Percentiles rank a stretch among this genome's conserved stretches.
Evolutionary conservation across 345 rosid genomes (phyloP).

Genomic region (Citropsis articulata): DNA sequence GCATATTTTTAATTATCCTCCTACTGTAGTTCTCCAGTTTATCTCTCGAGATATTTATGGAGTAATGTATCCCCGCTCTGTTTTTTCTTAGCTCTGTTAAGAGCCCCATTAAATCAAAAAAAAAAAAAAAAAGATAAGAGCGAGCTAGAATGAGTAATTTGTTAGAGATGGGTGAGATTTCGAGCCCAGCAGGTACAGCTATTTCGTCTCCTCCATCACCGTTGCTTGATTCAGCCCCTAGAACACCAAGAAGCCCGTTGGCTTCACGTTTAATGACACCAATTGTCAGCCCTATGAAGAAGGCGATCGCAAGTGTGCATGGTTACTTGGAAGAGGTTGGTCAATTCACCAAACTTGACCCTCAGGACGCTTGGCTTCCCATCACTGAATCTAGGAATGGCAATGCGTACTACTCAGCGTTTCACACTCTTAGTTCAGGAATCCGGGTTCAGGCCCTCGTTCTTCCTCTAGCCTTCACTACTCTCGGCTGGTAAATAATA

Average conservation of each 20-base stretch:
- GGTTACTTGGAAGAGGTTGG: slow-evolving; percentile 46
- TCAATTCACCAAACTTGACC: slow-evolving; percentile 46
- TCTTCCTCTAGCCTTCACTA: slow-evolving; percentile 55
- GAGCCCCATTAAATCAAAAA: no score
- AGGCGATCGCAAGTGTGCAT: slow-evolving; percentile 40
- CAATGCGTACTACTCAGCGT: slow-evolving; percentile 48
- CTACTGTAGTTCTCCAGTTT: no score
- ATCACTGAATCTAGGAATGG: slow-evolving; percentile 63
- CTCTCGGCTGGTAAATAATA: slow-evolving; percentile 43
- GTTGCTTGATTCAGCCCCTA: slow-evolving; percentile 19
- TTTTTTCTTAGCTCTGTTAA: no score
- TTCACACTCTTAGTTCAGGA: slow-evolving; percentile 54
- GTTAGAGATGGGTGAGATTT: not conserved
- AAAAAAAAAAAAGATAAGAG: no score
- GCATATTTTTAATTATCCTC: no score
- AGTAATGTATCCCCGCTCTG: no score
- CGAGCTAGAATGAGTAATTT: not conserved
- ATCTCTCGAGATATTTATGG: no score
- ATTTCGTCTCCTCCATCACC: slow-evolving; percentile 42
- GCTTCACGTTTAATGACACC: slow-evolving; percentile 32
- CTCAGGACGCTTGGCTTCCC: slow-evolving; percentile 65
- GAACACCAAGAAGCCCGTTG: slow-evolving; percentile 40
- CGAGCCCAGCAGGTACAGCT: not conserved
- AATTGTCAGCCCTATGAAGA: slow-evolving; percentile 52
- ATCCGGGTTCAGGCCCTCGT: slow-evolving; percentile 57